Base-by-base conservation (phyloP, 805 yeast species). In the Starmerella khaoyaiensis region DNA sequence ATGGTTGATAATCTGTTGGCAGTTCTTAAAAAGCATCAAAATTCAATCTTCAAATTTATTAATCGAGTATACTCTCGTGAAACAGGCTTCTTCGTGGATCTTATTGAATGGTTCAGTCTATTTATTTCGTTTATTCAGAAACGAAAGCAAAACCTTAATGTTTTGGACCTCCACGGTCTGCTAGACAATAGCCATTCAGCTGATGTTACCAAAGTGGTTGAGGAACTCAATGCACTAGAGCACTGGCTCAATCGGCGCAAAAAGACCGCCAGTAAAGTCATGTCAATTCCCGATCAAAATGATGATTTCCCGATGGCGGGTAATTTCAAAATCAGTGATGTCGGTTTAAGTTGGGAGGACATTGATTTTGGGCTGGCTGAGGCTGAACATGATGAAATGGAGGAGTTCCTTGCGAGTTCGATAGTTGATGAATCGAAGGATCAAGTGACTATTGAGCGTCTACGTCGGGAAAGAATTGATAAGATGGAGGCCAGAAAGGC, bases 1-100 rank as follows among this genome's bases (percentile, higher is more conserved):
- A 68, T 80, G 42, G 86, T 82, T 23, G 69, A 74, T 44, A 67
- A 69, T 29, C 69, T 87, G 27, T 71, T 79, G 53, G 63, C 63
- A 9, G 60, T 87, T 15, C 68, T 83, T 28, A 74, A 74, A 29
- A 70, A 71, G 21, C 93, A 86, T 55, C 80, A 81, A 46, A 74
- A 71, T 39, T 65, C 76, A 10, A 66, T 81, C 33, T 81, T 81
- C 63, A 62, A 62, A 36, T 90, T 87, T 52, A 65, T 87, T 40
- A 87, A 82, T 52, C 75, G 79, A 36, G 71, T 84, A n/a, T 84
- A 86, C 56, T 44, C 67, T n/a, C 73, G 79, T 45, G 97, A 87
- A 52, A 70, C 71, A 22, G 71, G 74, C 4, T 60, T 87, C 4
- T 87, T 87, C 59, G 72, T 75, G 35, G 74, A 74, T 4, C 60